Percentiles rank a stretch among this genome's conserved stretches.
phyloP scores from a whole-genome alignment of 306 rosid species.

The Castanea crenata region DNA sequence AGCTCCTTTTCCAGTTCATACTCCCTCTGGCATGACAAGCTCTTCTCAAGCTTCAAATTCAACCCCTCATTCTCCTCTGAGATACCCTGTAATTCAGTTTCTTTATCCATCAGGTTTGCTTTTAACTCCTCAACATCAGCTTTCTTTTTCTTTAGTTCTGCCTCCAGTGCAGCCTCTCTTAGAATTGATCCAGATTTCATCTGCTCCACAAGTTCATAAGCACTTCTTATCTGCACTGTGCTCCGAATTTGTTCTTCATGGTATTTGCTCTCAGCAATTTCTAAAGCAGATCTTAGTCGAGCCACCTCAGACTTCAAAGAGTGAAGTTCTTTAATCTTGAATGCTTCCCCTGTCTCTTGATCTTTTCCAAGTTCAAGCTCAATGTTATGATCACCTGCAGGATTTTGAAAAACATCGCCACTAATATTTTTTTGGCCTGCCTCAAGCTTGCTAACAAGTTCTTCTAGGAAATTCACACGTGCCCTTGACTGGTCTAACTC shows the following conservation, averaged over 20 bases:
- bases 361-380: conserved; percentile 26
- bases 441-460: conserved; percentile 50
- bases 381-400: conserved; percentile 6
- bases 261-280: conserved; percentile 66
- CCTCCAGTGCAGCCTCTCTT: conserved; percentile 49
- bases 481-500: conserved; percentile 65
- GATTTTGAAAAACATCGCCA: conserved; percentile 11
- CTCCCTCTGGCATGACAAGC: conserved; percentile 44
- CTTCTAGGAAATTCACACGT: conserved; percentile 50
- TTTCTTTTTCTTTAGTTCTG: conserved; percentile 50
- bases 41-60: conserved; percentile 49
- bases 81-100: conserved; percentile 86
- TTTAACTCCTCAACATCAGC: conserved; percentile 69
- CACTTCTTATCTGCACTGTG: conserved; percentile 57
- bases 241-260: conserved; percentile 71
- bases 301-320: conserved; percentile 55
- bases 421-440: conserved; percentile 18
- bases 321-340: conserved; percentile 39
- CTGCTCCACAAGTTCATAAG: conserved; percentile 66
- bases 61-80: conserved; percentile 83
- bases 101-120: conserved; percentile 88
- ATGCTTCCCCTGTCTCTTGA: conserved; percentile 25
- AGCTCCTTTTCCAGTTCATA: conserved; percentile 46
- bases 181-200: conserved; percentile 50
- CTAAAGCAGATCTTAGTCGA: conserved; percentile 49